Conservation (phyloP, 2,329 filamentous ascomycete genomes). For the Ambrosiella xylebori region DNA sequence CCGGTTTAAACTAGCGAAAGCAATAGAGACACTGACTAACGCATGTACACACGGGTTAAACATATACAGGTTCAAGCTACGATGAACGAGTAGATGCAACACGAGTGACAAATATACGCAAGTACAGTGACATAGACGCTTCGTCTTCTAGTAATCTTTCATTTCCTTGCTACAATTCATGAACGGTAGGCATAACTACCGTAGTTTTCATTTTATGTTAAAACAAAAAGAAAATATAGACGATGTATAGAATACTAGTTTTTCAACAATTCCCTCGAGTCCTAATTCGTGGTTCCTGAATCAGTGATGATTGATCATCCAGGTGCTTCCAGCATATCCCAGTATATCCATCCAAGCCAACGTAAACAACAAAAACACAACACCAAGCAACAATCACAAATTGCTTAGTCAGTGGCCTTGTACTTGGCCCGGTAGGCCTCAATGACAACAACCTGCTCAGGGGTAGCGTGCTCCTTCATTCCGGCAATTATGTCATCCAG, state of each 20-base stretch:
- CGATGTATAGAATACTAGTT: too few species aligned
- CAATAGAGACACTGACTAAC: background rate
- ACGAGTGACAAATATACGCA: background rate
- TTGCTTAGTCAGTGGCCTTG: conserved; percentile 34
- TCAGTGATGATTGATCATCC: too few species aligned
- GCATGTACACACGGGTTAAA: background rate
- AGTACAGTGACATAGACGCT: background rate
- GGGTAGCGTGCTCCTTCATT: conserved; percentile 42
- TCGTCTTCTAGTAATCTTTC: background rate
- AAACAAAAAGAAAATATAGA: too few species aligned
- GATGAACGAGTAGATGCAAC: background rate
- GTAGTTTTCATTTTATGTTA: background rate
- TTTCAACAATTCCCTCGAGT: too few species aligned
- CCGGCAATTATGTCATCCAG: conserved; percentile 68
- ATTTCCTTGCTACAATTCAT: too few species aligned
- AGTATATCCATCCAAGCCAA: background rate
- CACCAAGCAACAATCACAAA: background rate
- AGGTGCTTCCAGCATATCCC: too few species aligned
- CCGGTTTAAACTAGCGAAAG: background rate
- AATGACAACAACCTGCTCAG: conserved; percentile 46
- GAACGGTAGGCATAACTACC: background rate
- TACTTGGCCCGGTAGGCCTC: conserved; percentile 57
- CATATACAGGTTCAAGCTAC: conserved; percentile 2
- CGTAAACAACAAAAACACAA: too few species aligned
- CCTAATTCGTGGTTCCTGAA: too few species aligned